phyloP scores from a whole-genome alignment of 257 asterid species.

The Salvia rosmarinus region DNA sequence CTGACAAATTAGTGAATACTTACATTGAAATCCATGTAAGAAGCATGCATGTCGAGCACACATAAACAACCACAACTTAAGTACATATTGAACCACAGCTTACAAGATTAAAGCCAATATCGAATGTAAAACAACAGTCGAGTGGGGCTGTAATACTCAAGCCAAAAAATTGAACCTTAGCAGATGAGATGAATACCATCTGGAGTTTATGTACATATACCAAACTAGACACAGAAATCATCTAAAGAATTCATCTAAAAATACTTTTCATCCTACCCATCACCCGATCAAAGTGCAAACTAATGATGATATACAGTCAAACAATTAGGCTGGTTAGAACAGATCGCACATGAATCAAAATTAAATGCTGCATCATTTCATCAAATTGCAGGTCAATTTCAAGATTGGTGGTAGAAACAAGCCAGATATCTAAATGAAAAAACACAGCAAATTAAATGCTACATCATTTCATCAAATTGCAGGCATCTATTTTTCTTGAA shows the following conservation, averaged over 20 bases:
- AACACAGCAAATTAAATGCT: neutral
- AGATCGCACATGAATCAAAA: neutral
- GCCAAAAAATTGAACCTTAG: no score
- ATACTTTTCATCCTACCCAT: conserved; percentile 19
- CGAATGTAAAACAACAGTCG: no score
- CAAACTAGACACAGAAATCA: conserved; percentile 17
- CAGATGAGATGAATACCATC: neutral
- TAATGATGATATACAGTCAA: neutral
- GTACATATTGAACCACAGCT: no score
- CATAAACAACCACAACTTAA: no score
- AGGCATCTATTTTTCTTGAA: neutral
- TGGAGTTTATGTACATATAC: conserved; percentile 13
- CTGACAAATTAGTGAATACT: conserved; percentile 33
- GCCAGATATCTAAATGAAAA: neutral
- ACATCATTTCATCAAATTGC: neutral
- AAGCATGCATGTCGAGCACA: conserved; percentile 97
- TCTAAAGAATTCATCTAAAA: neutral
- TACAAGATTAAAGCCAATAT: no score
- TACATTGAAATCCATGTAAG: conserved; percentile 98
- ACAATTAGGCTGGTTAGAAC: neutral
- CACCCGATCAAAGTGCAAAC: neutral
- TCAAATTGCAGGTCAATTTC: conserved; percentile 28
- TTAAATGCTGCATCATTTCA: no score
- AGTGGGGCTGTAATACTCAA: no score
- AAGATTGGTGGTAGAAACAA: neutral